Evolutionary conservation across 2,329 filamentous ascomycete genomes (phyloP).

Genomic region (Xenoacremonium recifei): DNA sequence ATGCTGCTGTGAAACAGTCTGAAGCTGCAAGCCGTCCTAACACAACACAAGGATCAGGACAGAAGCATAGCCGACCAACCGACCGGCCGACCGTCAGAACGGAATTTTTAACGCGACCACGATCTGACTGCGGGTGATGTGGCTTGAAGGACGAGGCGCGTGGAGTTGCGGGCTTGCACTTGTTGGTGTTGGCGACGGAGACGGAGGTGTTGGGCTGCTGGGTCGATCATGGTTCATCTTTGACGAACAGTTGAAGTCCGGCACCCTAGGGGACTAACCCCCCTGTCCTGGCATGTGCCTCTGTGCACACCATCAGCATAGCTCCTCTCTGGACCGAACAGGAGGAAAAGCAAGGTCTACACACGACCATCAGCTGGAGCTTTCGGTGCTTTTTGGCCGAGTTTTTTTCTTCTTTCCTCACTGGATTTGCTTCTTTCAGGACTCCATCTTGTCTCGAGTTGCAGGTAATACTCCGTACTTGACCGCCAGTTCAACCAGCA

Average conservation of each 20-base stretch:
- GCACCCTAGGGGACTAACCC: slow-evolving; percentile 6
- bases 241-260: slow-evolving; percentile 22
- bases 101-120: slow-evolving; percentile 8
- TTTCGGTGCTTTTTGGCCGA: slow-evolving; percentile 1
- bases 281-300: slow-evolving; percentile 1
- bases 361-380: background rate
- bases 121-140: slow-evolving; percentile 11
- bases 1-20: too few relatives aligned
- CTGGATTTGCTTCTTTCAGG: slow-evolving; percentile 9
- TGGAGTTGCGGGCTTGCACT: background rate
- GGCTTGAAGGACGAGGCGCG: slow-evolving; percentile 9
- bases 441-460: background rate
- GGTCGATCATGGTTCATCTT: slow-evolving; percentile 24
- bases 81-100: slow-evolving; percentile 12
- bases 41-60: background rate
- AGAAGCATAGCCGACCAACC: slow-evolving; percentile 12
- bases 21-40: background rate
- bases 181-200: slow-evolving; percentile 10
- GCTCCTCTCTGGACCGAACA: background rate
- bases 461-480: slow-evolving; percentile 26
- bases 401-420: slow-evolving; percentile 9
- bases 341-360: background rate
- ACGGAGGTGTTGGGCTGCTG: slow-evolving; percentile 6
- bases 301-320: background rate
- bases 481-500: slow-evolving; percentile 50